Percentiles rank a stretch among this genome's conserved stretches.
These are phyloP conservation scores for Pugionium dolabratum DNA, from an alignment of 345 rosid species.

Conservation along the genomic window DNA sequence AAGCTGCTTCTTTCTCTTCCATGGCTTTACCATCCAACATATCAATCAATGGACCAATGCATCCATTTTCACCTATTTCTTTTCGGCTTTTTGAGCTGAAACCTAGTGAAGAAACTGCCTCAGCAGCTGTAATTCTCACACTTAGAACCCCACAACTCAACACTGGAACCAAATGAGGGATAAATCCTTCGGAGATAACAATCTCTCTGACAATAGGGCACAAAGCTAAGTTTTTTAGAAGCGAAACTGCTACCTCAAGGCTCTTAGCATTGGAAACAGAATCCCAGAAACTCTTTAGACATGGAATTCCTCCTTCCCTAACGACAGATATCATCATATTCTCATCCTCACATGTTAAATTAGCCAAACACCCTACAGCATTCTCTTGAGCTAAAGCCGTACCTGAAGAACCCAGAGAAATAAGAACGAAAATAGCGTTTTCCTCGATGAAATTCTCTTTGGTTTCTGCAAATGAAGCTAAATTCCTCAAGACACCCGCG, in stretches of 20 bases:
- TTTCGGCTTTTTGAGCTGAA: constrained; percentile 58
- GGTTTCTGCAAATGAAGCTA: constrained; percentile 59
- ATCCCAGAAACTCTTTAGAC: constrained; percentile 80
- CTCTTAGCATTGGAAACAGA: constrained; percentile 51
- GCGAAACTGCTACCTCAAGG: constrained; percentile 66
- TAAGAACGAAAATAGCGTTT: constrained; percentile 58
- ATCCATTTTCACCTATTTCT: constrained; percentile 72
- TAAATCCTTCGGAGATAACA: constrained; percentile 64
- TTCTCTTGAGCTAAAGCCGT: constrained; percentile 77
- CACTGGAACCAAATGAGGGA: constrained; percentile 49
- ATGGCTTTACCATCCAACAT: constrained; percentile 87
- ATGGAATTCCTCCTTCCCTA: constrained; percentile 67
- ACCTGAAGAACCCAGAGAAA: constrained; percentile 65
- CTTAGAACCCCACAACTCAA: constrained; percentile 64
- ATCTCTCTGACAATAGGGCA: constrained; percentile 60
- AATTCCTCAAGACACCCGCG: constrained; percentile 74
- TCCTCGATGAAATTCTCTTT: constrained; percentile 79
- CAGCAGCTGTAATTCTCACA: constrained; percentile 76
- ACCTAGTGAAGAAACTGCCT: constrained; percentile 57
- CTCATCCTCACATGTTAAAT: constrained; percentile 58
- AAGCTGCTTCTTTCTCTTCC: constrained; percentile 87
- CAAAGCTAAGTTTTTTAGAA: constrained; percentile 57
- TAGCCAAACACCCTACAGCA: constrained; percentile 72
- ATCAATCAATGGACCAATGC: constrained; percentile 54
- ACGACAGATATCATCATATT: constrained; percentile 60